Evolutionary conservation across 148 eudicot species (phyloP).

Genomic region (Chenopodium quinoa): DNA sequence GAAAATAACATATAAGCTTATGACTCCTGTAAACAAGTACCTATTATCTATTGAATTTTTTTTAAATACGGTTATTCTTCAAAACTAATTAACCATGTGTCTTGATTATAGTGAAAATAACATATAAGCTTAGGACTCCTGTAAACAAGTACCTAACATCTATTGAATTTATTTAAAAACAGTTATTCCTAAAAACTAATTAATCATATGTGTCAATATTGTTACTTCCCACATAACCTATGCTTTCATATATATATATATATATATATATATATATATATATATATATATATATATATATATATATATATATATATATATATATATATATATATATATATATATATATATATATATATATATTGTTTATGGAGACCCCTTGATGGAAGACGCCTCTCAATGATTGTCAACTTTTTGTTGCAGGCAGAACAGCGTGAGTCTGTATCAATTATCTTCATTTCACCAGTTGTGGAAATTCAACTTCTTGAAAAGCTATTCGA

Average conservation of each 20-base stretch:
- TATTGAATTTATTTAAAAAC: no score
- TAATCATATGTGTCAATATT: background rate
- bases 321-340: no score
- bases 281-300: no score
- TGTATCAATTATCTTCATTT: conserved; percentile 65
- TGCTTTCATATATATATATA: no score
- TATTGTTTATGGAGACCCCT: conserved; percentile 2
- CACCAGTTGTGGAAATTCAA: conserved; percentile 42
- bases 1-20: background rate
- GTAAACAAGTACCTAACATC: background rate
- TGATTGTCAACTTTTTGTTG: conserved; percentile 21
- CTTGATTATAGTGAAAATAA: background rate
- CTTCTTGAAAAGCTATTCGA: conserved; percentile 53
- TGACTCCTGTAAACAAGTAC: background rate
- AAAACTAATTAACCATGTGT: background rate
- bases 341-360: no score
- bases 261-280: no score
- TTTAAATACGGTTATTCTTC: background rate
- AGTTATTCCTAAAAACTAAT: background rate
- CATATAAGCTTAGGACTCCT: background rate
- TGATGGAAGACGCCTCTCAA: background rate
- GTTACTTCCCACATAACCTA: background rate
- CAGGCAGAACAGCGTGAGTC: conserved; percentile 63
- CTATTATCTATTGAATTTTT: background rate
- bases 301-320: no score